Conservation (phyloP, 2,329 filamentous ascomycete species). For the Juglanconis sp. region DNA sequence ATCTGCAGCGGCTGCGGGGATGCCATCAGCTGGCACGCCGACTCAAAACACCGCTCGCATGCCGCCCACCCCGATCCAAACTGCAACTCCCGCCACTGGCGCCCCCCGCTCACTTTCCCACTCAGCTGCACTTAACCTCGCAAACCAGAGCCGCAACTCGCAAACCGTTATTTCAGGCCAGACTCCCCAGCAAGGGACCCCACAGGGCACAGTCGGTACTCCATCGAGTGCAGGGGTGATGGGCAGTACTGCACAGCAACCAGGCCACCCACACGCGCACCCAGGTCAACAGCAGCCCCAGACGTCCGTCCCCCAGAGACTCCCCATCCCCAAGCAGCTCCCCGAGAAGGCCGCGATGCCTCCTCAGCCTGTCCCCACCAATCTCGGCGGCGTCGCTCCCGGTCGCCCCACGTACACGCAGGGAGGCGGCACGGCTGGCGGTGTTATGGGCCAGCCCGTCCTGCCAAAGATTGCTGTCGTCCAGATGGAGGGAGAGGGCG, state of each 20-base stretch:
- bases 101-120: conserved; percentile 44
- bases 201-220: conserved; percentile 14
- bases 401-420: conserved; percentile 80
- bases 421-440: conserved; percentile 72
- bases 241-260: conserved; percentile 21
- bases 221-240: conserved; percentile 20
- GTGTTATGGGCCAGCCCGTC: conserved; percentile 83
- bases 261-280: conserved; percentile 46
- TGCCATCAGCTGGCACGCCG: conserved; percentile 44
- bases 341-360: conserved; percentile 63
- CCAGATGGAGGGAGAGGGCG: conserved; percentile 85
- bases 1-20: conserved; percentile 30
- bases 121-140: conserved; percentile 46
- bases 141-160: conserved; percentile 39
- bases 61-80: conserved; percentile 42
- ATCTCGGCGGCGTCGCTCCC: conserved; percentile 53
- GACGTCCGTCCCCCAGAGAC: conserved; percentile 51
- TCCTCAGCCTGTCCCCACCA: conserved; percentile 70
- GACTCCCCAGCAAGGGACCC: conserved; percentile 14
- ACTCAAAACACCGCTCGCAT: conserved; percentile 34
- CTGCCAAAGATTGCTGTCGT: conserved; percentile 78
- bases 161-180: conserved; percentile 21
- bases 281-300: conserved; percentile 38
- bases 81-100: conserved; percentile 36
- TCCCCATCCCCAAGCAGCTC: conserved; percentile 80